Conservation (phyloP, 768 basidiomycete genomes). For the Agaricus blazei region DNA sequence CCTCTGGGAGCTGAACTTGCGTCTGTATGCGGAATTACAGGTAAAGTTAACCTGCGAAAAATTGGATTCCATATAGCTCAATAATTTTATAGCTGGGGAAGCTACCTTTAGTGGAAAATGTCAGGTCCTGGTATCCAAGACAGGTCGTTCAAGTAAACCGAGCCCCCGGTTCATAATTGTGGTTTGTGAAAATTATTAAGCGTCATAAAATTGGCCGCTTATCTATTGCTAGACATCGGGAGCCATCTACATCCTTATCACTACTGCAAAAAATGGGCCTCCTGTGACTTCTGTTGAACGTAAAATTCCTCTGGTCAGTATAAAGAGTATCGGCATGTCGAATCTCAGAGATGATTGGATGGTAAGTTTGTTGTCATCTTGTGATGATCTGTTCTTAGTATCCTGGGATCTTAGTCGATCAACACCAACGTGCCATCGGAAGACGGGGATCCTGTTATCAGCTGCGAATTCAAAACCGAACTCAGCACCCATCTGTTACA, state of each 20-base stretch:
- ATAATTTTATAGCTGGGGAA: slow-evolving; percentile 51
- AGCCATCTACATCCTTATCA: slow-evolving; percentile 74
- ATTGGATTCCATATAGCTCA: not conserved
- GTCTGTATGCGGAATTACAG: slow-evolving; percentile 63
- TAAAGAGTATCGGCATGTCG: slow-evolving; percentile 83
- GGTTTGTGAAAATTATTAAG: slow-evolving; percentile 41
- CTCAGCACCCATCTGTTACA: slow-evolving; percentile 77
- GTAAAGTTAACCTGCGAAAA: slow-evolving; percentile 35
- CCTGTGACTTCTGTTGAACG: slow-evolving; percentile 63
- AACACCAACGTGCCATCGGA: slow-evolving; percentile 70
- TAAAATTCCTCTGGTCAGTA: slow-evolving; percentile 85
- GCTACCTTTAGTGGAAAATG: slow-evolving; percentile 82
- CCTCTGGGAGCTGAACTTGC: slow-evolving; percentile 74
- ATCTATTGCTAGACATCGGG: slow-evolving; percentile 61
- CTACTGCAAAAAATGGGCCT: slow-evolving; percentile 56
- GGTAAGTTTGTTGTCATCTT: slow-evolving; percentile 37
- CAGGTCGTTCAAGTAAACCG: slow-evolving; percentile 83
- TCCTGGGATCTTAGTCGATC: slow-evolving; percentile 46
- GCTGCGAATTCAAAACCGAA: slow-evolving; percentile 95
- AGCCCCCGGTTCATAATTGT: slow-evolving; percentile 88
- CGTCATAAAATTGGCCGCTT: not conserved
- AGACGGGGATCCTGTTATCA: slow-evolving; percentile 92
- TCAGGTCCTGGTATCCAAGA: slow-evolving; percentile 81
- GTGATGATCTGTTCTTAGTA: not conserved
- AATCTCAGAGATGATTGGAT: slow-evolving; percentile 94